Percentiles rank a stretch among this genome's conserved stretches.
These are phyloP conservation scores for Petunia axillaris DNA, from an alignment of 257 asterid genomes.

Conservation along the genomic window DNA sequence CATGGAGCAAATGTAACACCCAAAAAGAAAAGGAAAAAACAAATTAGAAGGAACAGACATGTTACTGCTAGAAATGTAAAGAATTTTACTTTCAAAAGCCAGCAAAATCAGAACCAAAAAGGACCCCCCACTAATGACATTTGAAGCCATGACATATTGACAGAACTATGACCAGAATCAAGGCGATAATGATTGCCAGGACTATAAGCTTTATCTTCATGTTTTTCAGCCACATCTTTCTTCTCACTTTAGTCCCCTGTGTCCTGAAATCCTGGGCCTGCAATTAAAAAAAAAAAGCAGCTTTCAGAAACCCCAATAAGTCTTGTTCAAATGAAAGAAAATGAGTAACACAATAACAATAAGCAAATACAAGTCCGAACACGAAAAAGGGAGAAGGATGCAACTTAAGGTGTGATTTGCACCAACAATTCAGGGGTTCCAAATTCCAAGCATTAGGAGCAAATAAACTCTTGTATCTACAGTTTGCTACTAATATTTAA, in stretches of 20 bases:
- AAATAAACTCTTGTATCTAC: background rate
- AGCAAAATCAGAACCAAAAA: constrained; percentile 19
- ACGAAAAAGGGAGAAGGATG: background rate
- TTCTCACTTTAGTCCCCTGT: constrained; percentile 87
- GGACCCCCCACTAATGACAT: constrained; percentile 42
- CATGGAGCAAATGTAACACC: constrained; percentile 31
- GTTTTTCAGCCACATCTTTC: constrained; percentile 92
- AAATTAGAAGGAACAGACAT: constrained; percentile 38
- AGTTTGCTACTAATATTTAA: background rate
- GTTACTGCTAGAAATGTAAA: constrained; percentile 31
- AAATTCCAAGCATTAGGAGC: background rate
- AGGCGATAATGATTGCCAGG: constrained; percentile 77
- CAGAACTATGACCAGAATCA: constrained; percentile 81
- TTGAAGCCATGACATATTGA: constrained; percentile 80
- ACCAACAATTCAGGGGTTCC: background rate
- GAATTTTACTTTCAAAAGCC: constrained; percentile 36
- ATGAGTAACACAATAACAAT: constrained; percentile 11
- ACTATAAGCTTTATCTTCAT: constrained; percentile 97
- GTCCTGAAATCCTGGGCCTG: constrained; percentile 98
- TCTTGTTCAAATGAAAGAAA: background rate
- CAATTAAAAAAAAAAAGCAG: background rate
- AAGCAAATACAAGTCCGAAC: background rate
- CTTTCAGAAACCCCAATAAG: background rate
- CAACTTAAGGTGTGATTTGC: constrained; percentile 2
- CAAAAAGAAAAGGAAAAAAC: constrained; percentile 23